Evolutionary conservation across 176 grass and related monocot species (phyloP).

Genomic region (Bonia amplexicaulis): DNA sequence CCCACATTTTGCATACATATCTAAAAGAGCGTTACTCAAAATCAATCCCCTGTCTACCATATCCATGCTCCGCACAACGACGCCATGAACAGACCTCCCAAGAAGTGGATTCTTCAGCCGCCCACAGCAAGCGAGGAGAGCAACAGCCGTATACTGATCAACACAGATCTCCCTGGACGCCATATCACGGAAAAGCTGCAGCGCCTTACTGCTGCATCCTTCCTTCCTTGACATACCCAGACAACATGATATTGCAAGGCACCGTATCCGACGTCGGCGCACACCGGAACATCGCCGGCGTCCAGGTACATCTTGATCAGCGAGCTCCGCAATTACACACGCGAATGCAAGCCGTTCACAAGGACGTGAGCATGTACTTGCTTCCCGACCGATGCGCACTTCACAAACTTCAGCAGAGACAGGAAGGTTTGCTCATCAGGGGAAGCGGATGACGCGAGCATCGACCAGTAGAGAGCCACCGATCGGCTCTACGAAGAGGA

Average conservation of each 20-base stretch:
- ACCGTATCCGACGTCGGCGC: conserved; percentile 2
- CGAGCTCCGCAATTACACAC: conserved; percentile 39
- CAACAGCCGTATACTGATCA: conserved; percentile 43
- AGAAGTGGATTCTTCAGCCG: conserved; percentile 5
- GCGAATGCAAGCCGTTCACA: conserved; percentile 20
- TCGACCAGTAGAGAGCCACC: conserved; percentile 26
- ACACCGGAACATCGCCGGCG: conserved; percentile 33
- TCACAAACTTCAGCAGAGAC: conserved; percentile 45
- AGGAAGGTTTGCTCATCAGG: conserved; percentile 49
- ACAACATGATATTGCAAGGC: conserved; percentile 52
- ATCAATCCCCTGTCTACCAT: conserved; percentile 12
- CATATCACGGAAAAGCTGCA: conserved; percentile 29
- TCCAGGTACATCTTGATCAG: conserved; percentile 52
- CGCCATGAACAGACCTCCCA: conserved; percentile 40
- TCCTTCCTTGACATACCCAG: conserved; percentile 40
- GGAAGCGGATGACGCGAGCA: conserved; percentile 21
- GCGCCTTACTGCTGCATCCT: conserved; percentile 21
- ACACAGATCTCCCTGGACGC: conserved; percentile 6
- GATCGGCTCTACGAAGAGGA: conserved; percentile 6
- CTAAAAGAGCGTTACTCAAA: conserved; percentile 49
- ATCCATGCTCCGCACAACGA: conserved; percentile 8
- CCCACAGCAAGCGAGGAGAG: conserved; percentile 44
- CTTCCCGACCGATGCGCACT: background rate
- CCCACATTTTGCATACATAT: conserved; percentile 58
- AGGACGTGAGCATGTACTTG: conserved; percentile 55